phyloP scores from a whole-genome alignment of 2,329 filamentous ascomycete species.

The Aspergillus piperis region DNA sequence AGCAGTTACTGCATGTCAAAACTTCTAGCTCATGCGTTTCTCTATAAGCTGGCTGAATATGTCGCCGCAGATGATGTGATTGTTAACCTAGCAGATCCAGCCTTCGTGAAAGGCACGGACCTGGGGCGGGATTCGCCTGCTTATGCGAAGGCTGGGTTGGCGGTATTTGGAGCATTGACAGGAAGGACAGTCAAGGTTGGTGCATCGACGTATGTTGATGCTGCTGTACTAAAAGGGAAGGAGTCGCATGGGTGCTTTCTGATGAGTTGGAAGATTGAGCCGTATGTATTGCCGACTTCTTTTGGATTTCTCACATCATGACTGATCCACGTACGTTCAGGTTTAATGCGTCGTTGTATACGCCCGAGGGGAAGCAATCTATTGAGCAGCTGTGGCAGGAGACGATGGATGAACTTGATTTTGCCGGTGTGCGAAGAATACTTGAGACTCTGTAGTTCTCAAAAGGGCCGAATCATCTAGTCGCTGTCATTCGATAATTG shows the following conservation, averaged over 20 bases:
- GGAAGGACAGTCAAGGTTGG: conserved; percentile 35
- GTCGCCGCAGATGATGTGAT: conserved; percentile 26
- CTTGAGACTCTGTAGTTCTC: background rate
- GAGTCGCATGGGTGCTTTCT: conserved; percentile 56
- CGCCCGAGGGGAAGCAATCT: conserved; percentile 35
- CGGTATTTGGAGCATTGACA: background rate
- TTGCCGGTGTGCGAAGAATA: conserved; percentile 20
- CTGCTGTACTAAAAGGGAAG: conserved; percentile 47
- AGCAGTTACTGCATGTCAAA: background rate
- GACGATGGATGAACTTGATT: conserved; percentile 24
- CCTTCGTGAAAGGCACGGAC: conserved; percentile 46
- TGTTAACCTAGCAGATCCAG: conserved; percentile 53
- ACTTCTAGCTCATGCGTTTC: conserved; percentile 2
- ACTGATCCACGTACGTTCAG: background rate
- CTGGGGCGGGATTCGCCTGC: conserved; percentile 38
- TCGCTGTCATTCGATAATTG: too few species aligned
- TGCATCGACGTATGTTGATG: conserved; percentile 53
- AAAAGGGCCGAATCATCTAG: too few species aligned
- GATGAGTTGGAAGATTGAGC: conserved; percentile 20
- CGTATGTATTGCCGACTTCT: background rate
- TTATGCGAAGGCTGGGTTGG: conserved; percentile 15
- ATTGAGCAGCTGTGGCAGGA: conserved; percentile 42
- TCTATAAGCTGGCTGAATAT: conserved; percentile 22
- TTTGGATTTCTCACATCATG: background rate
- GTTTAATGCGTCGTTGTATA: conserved; percentile 29